Evolutionary conservation across 805 yeast species (phyloP), one percentile per base, ranked within the genome.

Genomic region (Candida tallmaniae): DNA sequence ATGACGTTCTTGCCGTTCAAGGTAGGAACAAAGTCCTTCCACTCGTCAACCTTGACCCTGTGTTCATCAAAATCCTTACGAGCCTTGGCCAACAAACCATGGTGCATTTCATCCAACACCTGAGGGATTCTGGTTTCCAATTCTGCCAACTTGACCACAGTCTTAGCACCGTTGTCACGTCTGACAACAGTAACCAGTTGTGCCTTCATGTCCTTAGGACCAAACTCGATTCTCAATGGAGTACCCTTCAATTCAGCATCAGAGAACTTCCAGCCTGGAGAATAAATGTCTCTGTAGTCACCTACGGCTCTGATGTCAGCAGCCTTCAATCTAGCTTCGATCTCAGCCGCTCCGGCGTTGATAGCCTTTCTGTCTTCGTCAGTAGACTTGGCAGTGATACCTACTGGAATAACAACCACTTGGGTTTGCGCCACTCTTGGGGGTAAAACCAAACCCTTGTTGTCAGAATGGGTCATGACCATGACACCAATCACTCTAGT

Each of bases 401-500:
- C 99, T 44, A 88, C 95, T 45, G 99, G 97, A 44, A 93, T 79
- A 36, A 93, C 82, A 34, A 88, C 95, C 43, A 80, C 88, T 73
- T 93, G 99, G 57, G 67, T 71, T 66, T 84, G 93, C 12, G 99
- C 85, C 19, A 90, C 97, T 56, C 96, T 76, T 53, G 99, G 99
- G 43, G 99, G 99, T 50, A 94, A 74, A 31, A 93, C 97, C 51
- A 93, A 73, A 62, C 99, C 99, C 72, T 88, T 90, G 75, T 94
- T 89, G 65, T 93, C 99, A 23, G 97, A 88, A 62, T 93, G 99
- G 40, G 88, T 78, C 99, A 93, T 93, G 40, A 87, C 88, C 97
- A 93, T 93, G 49, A 94, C 99, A 74, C 99, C 99, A 59, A 93
- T 89, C 46, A 84, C 93, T 69, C 99, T 86, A 40, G 99, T 93